Percentiles rank a stretch among this genome's conserved stretches.
Evolutionary conservation across 495 filamentous ascomycete genomes (phyloP).

Genomic region (Pseudoneurospora amorphoporcata): DNA sequence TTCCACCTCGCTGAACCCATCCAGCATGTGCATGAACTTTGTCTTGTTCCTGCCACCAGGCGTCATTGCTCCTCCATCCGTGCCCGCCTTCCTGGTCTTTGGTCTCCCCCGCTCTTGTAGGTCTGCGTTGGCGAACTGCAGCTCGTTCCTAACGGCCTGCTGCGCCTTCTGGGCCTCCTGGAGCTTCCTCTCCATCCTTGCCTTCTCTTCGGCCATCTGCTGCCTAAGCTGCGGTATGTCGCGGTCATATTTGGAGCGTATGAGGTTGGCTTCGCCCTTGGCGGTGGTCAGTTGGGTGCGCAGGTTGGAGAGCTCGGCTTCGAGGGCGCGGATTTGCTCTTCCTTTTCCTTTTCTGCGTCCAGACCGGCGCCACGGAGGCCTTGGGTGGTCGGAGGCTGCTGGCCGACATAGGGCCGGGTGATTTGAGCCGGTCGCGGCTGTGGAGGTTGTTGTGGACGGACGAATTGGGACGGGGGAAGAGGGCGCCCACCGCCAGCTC

Average conservation of each 20-base stretch:
- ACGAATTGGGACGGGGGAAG: conserved; percentile 17
- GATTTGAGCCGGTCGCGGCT: not conserved
- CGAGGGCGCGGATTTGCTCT: conserved; percentile 17
- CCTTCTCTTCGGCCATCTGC: conserved; percentile 33
- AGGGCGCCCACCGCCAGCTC: conserved; percentile 6
- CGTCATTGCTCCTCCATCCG: conserved; percentile 27
- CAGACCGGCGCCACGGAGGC: not conserved
- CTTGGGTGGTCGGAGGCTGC: conserved; percentile 4
- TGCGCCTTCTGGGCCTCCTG: conserved; percentile 37
- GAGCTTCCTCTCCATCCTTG: conserved; percentile 34
- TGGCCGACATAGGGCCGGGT: conserved; percentile 8
- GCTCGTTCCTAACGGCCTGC: conserved; percentile 36
- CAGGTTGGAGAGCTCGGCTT: conserved; percentile 25
- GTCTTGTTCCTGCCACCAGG: conserved; percentile 36
- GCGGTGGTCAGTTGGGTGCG: conserved; percentile 33
- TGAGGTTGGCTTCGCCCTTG: conserved; percentile 41
- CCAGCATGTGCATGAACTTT: conserved; percentile 26
- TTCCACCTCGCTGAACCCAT: conserved; percentile 47
- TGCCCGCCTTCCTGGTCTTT: conserved; percentile 22
- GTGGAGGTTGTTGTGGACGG: conserved; percentile 4
- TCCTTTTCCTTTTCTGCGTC: conserved; percentile 5
- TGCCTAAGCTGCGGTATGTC: conserved; percentile 36
- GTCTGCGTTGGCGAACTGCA: conserved; percentile 43
- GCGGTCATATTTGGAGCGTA: conserved; percentile 41
- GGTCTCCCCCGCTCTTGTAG: conserved; percentile 33